phyloP scores from a whole-genome alignment of 2,329 filamentous ascomycete species.

The Thelonectria discophora region DNA sequence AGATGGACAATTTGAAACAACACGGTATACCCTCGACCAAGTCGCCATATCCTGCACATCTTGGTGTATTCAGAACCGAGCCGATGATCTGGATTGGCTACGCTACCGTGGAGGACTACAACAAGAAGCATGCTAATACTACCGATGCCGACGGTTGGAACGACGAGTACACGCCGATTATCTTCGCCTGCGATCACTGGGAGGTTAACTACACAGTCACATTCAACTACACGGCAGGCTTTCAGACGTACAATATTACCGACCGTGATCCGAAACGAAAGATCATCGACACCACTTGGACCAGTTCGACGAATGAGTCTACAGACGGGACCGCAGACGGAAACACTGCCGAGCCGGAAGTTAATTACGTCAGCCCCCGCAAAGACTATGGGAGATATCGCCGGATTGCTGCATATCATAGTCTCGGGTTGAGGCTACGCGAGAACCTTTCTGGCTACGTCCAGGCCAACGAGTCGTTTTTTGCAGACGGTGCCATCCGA shows the following conservation, averaged over 20 bases:
- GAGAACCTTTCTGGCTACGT: conserved; percentile 26
- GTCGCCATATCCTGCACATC: conserved; percentile 4
- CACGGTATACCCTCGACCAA: not conserved
- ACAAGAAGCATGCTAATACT: conserved; percentile 1
- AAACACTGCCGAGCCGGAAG: conserved; percentile 21
- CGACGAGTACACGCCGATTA: conserved; percentile 22
- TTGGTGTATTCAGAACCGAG: conserved; percentile 14
- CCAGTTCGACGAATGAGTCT: not conserved
- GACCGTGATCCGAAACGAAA: conserved; percentile 30
- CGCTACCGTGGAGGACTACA: conserved; percentile 18
- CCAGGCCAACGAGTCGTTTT: not conserved
- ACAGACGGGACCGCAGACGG: conserved; percentile 28
- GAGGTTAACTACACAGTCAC: conserved; percentile 35
- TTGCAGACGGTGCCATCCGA: conserved; percentile 14
- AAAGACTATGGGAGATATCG: conserved; percentile 18
- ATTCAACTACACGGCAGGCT: conserved; percentile 27
- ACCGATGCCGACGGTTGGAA: conserved; percentile 17
- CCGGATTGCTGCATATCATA: conserved; percentile 29
- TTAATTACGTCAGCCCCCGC: conserved; percentile 30
- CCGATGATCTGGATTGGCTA: conserved; percentile 21
- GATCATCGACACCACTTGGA: conserved; percentile 32
- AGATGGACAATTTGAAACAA: not conserved
- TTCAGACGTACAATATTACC: conserved; percentile 26
- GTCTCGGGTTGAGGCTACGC: conserved; percentile 24
- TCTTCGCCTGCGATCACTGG: conserved; percentile 37